Evolutionary conservation across 2,329 filamentous ascomycete genomes (phyloP), one percentile per base, ranked within the genome.

Genomic region (Alternaria triticina): DNA sequence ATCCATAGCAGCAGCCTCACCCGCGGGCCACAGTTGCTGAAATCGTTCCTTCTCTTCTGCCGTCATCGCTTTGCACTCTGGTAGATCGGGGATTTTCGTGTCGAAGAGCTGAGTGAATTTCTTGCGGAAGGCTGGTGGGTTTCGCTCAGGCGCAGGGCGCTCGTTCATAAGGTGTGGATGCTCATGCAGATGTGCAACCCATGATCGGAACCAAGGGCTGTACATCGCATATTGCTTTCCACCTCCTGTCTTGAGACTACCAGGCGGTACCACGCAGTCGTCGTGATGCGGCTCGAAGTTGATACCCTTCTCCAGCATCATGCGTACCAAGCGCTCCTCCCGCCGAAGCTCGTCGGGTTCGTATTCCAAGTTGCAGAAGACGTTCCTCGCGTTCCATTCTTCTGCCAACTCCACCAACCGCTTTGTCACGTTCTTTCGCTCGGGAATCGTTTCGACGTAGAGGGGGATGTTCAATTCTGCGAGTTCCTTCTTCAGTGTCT

Each of bases 321-420:
- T 78, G 27, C 82, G 85, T 1, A 92, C 85, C 72, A 97, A 80
- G 27, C 83, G 83, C 1, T 89, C 88, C 72, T 97, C 94, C 6
- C 94, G 85, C 46, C 94, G 85, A 61, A 97, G 80, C 80, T 97
- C 94, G 74, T 97, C 94, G 0, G 96, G 93, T 77, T 97, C 94
- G 73, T 97, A 97, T 77, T 97, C 94, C 61, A 94, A 88, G 74
- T 97, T 97, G 51, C 91, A 89, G 72, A 89, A 96, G 3, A 97
- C 68, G 72, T 96, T 91, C 52, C 85, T 90, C 1, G 88, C 90
- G 0, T 87, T 87, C 93, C 93, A 97, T 64, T 88, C 82, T 28
- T 87, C 82, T 76, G 91, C 87, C 44, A 94, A 81, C 55, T 89
- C 86, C 2, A 91, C 70, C 10, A 97, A 83, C 5, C 89, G 83